These are phyloP conservation scores for Barbarea vulgaris DNA, from an alignment of 345 rosid species.

Conservation along the genomic window DNA sequence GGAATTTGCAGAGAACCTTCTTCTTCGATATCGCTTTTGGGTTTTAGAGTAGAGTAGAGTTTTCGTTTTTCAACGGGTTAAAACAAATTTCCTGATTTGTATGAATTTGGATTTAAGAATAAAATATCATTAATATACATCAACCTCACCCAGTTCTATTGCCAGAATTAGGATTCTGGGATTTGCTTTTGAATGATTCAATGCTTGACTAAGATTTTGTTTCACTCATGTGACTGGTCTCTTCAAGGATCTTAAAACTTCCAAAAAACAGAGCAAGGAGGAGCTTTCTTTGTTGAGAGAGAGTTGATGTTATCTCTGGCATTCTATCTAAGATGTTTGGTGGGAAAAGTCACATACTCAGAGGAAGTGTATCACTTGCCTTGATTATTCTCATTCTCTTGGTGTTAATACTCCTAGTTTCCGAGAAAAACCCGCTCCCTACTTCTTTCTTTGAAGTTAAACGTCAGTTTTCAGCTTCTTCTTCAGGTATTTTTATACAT, in stretches of 20 bases:
- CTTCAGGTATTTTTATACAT: slow-evolving; percentile 28
- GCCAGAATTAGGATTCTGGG: neutral
- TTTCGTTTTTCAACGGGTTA: neutral
- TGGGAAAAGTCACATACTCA: slow-evolving; percentile 21
- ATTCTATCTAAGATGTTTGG: slow-evolving; percentile 28
- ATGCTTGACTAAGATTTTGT: neutral
- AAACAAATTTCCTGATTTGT: neutral
- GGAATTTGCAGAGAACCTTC: neutral
- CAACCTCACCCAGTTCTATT: neutral
- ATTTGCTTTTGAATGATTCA: slow-evolving; percentile 21
- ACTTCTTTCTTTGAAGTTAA: slow-evolving; percentile 25
- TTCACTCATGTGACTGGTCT: neutral
- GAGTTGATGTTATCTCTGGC: slow-evolving; percentile 26
- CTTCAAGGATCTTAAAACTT: slow-evolving; percentile 28
- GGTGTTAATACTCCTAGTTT: slow-evolving; percentile 15
- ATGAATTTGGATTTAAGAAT: neutral
- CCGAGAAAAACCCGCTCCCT: slow-evolving; percentile 32
- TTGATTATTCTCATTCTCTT: slow-evolving; percentile 31
- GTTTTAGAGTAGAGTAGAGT: neutral
- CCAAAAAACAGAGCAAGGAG: slow-evolving; percentile 15
- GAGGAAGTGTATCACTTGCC: slow-evolving; percentile 44
- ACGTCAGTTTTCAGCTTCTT: slow-evolving; percentile 38
- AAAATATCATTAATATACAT: neutral
- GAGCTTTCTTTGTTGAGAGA: slow-evolving; percentile 7
- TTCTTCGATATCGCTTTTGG: neutral